Conservation (phyloP, 2,329 filamentous ascomycete species). For the Apiospora hydei region DNA sequence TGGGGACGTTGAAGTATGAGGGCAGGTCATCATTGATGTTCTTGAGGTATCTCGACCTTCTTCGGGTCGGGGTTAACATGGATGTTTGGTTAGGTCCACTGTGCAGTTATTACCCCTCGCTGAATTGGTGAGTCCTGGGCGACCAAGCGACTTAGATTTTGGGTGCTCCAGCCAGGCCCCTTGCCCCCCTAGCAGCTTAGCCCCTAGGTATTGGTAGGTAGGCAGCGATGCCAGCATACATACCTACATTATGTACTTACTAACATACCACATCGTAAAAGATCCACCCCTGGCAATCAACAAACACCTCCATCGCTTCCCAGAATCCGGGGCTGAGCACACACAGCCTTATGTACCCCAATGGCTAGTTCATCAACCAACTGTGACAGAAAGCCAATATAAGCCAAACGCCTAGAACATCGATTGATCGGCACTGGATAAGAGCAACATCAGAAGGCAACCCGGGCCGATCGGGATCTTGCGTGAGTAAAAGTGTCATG, state of each 20-base stretch:
- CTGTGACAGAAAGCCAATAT: neutral
- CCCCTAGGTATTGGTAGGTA: no score
- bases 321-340: neutral
- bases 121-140: neutral
- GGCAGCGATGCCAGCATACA: neutral
- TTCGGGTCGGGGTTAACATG: neutral
- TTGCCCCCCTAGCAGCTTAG: neutral
- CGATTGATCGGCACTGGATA: neutral
- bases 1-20: neutral
- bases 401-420: constrained; percentile 15
- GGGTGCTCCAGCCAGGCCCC: neutral
- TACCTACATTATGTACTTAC: no score
- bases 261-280: neutral
- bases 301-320: neutral
- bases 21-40: neutral
- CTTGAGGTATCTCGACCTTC: no score
- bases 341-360: constrained; percentile 6
- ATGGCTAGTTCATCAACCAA: neutral
- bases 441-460: neutral
- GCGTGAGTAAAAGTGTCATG: neutral
- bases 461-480: neutral
- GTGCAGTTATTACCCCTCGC: neutral
- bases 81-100: neutral
- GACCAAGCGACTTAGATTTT: neutral
- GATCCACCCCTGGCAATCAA: constrained; percentile 2